Conservation (phyloP, 106 monocot genomes). For the Dendrobium nobile region DNA sequence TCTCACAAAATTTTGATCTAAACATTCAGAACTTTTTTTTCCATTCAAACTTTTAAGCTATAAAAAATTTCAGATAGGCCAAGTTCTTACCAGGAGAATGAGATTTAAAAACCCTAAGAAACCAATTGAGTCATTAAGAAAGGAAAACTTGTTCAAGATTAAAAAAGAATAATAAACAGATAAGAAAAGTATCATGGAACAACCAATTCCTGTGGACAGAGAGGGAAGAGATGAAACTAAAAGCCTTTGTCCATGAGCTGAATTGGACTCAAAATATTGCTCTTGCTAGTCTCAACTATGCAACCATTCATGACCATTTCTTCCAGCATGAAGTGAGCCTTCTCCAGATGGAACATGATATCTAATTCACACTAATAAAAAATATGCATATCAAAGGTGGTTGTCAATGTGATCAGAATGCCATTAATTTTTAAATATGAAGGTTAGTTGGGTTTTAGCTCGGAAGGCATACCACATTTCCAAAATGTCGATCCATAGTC, state of each 20-base stretch:
- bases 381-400: not conserved
- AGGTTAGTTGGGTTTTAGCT: too few species aligned
- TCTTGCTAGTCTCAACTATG: slow-evolving; percentile 90
- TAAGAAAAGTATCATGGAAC: not conserved
- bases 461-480: slow-evolving; percentile 74
- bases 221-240: slow-evolving; percentile 17
- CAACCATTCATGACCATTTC: slow-evolving; percentile 99
- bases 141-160: too few species aligned
- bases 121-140: too few species aligned
- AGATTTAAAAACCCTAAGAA: too few species aligned
- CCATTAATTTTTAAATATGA: not conserved
- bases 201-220: not conserved
- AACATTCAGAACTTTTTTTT: too few species aligned
- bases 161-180: not conserved
- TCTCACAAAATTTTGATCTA: too few species aligned
- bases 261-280: slow-evolving; percentile 77
- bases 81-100: too few species aligned
- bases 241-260: slow-evolving; percentile 93
- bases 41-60: too few species aligned
- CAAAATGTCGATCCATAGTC: slow-evolving; percentile 97
- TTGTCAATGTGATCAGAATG: not conserved
- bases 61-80: too few species aligned
- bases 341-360: slow-evolving; percentile 99
- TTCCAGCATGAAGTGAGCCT: slow-evolving; percentile 99
- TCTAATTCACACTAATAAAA: slow-evolving; percentile 83